Percentiles rank a stretch among this genome's conserved stretches.
Evolutionary conservation across 2,329 filamentous ascomycete species (phyloP).

Genomic region (Karstenula rhodostoma): DNA sequence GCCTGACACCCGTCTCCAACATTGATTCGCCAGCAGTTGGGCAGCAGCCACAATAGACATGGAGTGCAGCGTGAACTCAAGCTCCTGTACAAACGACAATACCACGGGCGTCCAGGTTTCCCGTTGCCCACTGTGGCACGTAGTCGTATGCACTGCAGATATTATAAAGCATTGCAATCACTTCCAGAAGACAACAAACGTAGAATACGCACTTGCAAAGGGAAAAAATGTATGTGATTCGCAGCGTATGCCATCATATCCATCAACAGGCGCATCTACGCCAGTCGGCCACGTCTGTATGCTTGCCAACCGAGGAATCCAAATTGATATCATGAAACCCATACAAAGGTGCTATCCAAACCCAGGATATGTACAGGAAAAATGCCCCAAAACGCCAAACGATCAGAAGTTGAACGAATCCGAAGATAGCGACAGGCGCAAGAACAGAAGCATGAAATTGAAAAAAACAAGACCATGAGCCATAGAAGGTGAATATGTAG

Average conservation of each 20-base stretch:
- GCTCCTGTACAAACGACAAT: too few relatives aligned
- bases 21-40: neutral
- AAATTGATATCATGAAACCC: constrained; percentile 10
- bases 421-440: neutral
- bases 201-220: neutral
- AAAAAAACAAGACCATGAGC: neutral
- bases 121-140: too few relatives aligned
- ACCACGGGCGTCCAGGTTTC: too few relatives aligned
- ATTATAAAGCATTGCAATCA: neutral
- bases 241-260: neutral
- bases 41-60: neutral
- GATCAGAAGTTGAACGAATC: neutral
- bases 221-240: neutral
- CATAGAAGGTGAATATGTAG: neutral
- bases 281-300: neutral
- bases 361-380: neutral
- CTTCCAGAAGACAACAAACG: neutral
- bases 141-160: neutral
- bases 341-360: constrained; percentile 3
- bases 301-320: neutral
- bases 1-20: too few relatives aligned
- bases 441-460: neutral
- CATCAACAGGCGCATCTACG: neutral
- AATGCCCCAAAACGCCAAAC: constrained; percentile 1
- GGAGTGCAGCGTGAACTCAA: too few relatives aligned